Percentiles rank a stretch among this genome's conserved stretches.
Conservation (phyloP, 441 rosid species). For the Viola pubescens region DNA sequence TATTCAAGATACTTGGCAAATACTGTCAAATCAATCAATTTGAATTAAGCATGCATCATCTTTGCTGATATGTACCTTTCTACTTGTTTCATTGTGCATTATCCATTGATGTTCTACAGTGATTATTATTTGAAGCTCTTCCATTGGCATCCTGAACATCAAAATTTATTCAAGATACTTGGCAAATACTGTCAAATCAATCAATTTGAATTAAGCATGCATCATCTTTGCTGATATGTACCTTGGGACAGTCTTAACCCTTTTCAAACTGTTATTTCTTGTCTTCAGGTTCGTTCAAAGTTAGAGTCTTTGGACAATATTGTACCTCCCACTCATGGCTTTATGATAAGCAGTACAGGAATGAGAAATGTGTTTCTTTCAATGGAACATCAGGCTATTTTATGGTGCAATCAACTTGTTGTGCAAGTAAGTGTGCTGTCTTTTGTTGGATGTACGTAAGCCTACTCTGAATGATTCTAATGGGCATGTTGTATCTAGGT, state of each 20-base stretch:
- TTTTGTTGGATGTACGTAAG: conserved; percentile 14
- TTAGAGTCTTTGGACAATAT: conserved; percentile 80
- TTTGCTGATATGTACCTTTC: too few relatives aligned
- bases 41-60: too few relatives aligned
- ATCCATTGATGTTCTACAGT: neutral
- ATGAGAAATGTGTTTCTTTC: conserved; percentile 97
- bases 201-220: too few relatives aligned
- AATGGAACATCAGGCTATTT: conserved; percentile 97
- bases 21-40: too few relatives aligned
- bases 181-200: too few relatives aligned
- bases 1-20: too few relatives aligned
- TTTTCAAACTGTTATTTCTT: conserved; percentile 5
- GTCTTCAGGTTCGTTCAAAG: conserved; percentile 67
- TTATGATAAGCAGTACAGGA: conserved; percentile 80
- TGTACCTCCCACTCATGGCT: conserved; percentile 90
- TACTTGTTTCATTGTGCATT: too few relatives aligned
- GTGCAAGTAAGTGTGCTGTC: conserved; percentile 65
- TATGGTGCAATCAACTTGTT: conserved; percentile 98
- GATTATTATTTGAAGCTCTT: too few relatives aligned
- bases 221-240: too few relatives aligned
- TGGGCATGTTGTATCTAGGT: conserved; percentile 46
- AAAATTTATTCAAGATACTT: too few relatives aligned
- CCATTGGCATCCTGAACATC: too few relatives aligned
- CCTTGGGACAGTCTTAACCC: too few relatives aligned
- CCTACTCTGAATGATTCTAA: conserved; percentile 18